A percentile compares a stretch with the other conserved stretches of the same genome.
These are phyloP conservation scores for Jacaranda copaia DNA, from an alignment of 257 asterid species.

Conservation along the genomic window DNA sequence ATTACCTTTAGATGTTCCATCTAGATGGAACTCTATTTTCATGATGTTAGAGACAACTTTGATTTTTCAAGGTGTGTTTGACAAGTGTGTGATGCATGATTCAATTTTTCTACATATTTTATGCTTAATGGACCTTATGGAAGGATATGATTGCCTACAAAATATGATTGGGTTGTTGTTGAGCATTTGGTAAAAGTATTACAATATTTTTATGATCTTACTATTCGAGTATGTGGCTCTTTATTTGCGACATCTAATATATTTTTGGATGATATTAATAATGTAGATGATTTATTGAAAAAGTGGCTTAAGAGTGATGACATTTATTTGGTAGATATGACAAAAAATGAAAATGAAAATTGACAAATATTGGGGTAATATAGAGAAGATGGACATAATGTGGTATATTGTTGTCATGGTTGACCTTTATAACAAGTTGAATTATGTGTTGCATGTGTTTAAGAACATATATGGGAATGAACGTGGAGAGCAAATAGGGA, in stretches of 20 bases:
- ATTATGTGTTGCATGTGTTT: neutral
- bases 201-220: neutral
- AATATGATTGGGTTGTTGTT: neutral
- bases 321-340: no score
- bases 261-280: neutral
- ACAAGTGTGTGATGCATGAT: neutral
- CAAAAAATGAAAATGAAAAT: no score
- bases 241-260: neutral
- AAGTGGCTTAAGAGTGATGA: neutral
- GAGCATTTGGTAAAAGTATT: conserved; percentile 8
- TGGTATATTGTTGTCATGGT: conserved; percentile 8
- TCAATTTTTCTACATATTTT: neutral
- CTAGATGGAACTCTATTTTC: conserved; percentile 12
- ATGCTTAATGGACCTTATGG: neutral
- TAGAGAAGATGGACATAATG: conserved; percentile 14
- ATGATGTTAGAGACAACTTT: neutral
- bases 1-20: no score
- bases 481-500: neutral
- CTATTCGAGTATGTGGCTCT: neutral
- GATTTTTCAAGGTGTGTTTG: neutral
- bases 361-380: conserved; percentile 9
- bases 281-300: conserved; percentile 3
- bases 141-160: conserved; percentile 1
- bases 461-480: conserved; percentile 15
- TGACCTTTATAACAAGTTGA: conserved; percentile 16